Percentiles rank a stretch among this genome's conserved stretches.
Conservation (phyloP, 345 rosid genomes). For the Salix purpurea region DNA sequence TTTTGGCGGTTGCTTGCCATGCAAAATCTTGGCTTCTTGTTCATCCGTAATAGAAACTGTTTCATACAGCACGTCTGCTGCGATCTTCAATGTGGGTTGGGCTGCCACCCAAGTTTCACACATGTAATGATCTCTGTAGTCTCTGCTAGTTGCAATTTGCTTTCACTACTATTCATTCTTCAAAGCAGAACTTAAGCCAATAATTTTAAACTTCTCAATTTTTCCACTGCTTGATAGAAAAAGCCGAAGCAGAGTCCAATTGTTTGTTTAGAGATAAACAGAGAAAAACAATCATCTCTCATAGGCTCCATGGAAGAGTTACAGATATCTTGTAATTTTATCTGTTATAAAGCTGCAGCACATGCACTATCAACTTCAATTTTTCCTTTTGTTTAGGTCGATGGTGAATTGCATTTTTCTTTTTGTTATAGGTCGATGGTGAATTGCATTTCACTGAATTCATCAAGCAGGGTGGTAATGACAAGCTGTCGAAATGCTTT, state of each 20-base stretch:
- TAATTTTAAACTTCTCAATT: not conserved
- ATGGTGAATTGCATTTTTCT: conserved; percentile 37
- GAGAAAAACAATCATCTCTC: not conserved
- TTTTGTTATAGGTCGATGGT: conserved; percentile 76
- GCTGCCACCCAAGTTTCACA: conserved; percentile 98
- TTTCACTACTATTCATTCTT: conserved; percentile 8
- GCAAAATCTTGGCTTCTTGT: conserved; percentile 49
- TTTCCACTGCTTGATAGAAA: not conserved
- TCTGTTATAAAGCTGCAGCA: not conserved
- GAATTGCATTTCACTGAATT: conserved; percentile 78
- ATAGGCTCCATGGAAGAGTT: not conserved
- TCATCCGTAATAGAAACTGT: conserved; percentile 53
- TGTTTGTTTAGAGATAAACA: not conserved
- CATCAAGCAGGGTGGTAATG: conserved; percentile 81
- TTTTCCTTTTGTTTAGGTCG: conserved; percentile 50
- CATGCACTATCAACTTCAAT: not conserved
- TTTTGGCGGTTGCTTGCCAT: conserved; percentile 85
- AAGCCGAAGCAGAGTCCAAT: not conserved
- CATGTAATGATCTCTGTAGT: conserved; percentile 51
- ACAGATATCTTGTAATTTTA: not conserved
- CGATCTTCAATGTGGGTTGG: conserved; percentile 94
- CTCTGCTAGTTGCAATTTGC: not conserved
- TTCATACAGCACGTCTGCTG: conserved; percentile 79
- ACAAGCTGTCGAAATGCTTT: conserved; percentile 95
- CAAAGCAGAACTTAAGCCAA: not conserved